Percentiles rank a stretch among this genome's conserved stretches.
phyloP scores from a whole-genome alignment of 2,329 filamentous ascomycete species.

The Nannizziopsis barbatae region DNA sequence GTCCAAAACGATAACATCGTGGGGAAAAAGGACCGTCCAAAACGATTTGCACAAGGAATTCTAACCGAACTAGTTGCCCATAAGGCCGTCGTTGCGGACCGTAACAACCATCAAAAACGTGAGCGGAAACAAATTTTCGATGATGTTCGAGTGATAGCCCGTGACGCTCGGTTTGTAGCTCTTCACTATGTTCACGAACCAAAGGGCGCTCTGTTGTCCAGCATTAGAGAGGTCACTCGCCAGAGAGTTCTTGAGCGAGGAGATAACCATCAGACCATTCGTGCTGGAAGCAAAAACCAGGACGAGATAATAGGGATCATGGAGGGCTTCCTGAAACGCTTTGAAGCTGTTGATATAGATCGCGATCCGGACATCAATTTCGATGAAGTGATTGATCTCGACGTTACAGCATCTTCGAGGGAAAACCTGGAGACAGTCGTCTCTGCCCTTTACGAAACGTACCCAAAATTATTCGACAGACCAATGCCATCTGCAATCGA shows the following conservation, averaged over 20 bases:
- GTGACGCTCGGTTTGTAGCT: slow-evolving; percentile 62
- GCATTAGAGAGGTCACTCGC: slow-evolving; percentile 63
- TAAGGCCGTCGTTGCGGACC: slow-evolving; percentile 74
- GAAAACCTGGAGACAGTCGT: slow-evolving; percentile 76
- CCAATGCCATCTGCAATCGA: slow-evolving; percentile 59
- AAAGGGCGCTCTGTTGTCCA: slow-evolving; percentile 49
- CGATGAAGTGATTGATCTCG: slow-evolving; percentile 72
- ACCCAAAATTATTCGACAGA: slow-evolving; percentile 60
- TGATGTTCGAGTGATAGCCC: slow-evolving; percentile 55
- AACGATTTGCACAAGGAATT: slow-evolving; percentile 63
- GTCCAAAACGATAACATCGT: slow-evolving; percentile 95
- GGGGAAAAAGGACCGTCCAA: slow-evolving; percentile 60
- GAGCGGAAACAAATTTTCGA: slow-evolving; percentile 80
- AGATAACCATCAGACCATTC: slow-evolving; percentile 96
- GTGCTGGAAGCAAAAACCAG: slow-evolving; percentile 60
- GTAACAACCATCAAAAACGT: slow-evolving; percentile 83
- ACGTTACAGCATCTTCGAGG: slow-evolving; percentile 65
- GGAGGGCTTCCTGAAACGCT: slow-evolving; percentile 82
- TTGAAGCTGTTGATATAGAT: slow-evolving; percentile 62
- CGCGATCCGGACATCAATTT: slow-evolving; percentile 67
- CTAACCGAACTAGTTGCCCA: slow-evolving; percentile 52
- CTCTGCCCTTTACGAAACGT: slow-evolving; percentile 58
- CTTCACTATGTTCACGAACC: slow-evolving; percentile 76
- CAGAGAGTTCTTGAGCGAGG: slow-evolving; percentile 72
- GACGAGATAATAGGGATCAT: slow-evolving; percentile 78